Base-by-base conservation (phyloP, 768 basidiomycete genomes). In the Cystobasidium tubakii region DNA sequence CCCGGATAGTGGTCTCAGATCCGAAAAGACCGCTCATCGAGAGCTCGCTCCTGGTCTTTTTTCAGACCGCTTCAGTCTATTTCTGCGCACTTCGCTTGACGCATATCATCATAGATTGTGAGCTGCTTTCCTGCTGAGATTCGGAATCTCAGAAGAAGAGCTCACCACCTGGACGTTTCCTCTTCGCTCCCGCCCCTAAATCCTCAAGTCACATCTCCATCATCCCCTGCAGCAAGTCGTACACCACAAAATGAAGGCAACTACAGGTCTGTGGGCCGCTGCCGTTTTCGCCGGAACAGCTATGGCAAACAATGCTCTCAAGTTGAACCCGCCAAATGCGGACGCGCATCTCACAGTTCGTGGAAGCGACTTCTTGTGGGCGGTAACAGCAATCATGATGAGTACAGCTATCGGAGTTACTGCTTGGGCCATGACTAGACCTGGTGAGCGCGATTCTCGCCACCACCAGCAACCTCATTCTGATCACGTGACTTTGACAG, bases 341-440 rank as follows among this genome's bases (percentile, higher is more conserved):
- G 55, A 71, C 31, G 69, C 69, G 67, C 82, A 84, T 79, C 84
- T 86, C 79, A 83, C 83, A 66, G 81, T 77, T 15, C 76, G 80
- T 74, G 85, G 83, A 1, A 85, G 85, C 0, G 82, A 86, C 79
- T 87, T 84, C 84, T 78, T 85, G 15, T 87, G 85, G 85, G 83
- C 85, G 0, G 85, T 85, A 21, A 86, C 86, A 75, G 82, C 85
- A 10, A 43, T 86, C 75, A 85, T 87, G 83, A 77, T 82, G 1
- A 15, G 84, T 2, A 82, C 82, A 23, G 83, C 84, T 75, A 66
- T 86, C 42, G 64, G 78, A 55, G 77, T 82, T 60, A 70, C 85
- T 25, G 79, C 73, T 39, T 84, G 83, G 81, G 80, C 81, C 33
- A 82, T 82, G 70, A 69, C 34, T 6, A 15, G 53, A 42, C 66